Base-by-base conservation (phyloP, 495 filamentous ascomycete species). In the Glarea lozoyensis region DNA sequence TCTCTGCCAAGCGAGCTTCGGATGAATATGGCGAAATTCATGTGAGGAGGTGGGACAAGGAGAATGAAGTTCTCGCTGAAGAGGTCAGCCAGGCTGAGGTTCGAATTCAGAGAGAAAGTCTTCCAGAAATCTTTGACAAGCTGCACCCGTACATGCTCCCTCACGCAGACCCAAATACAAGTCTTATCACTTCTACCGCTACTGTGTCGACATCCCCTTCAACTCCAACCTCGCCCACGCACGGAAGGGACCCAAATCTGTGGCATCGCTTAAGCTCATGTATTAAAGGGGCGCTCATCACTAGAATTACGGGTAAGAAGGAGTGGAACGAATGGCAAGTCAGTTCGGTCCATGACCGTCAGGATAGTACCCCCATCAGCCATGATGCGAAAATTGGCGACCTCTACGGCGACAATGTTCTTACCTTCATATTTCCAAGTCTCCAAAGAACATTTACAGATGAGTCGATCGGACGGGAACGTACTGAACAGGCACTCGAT, bases 401-500 rank as follows among this genome's bases (percentile, higher is more conserved):
- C 23, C n/a, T n/a, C n/a, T 34, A 40, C 36, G 35, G 42, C 5
- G 51, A 58, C 15, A 42, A 49, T 21, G 69, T 55, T 57, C 63
- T 82, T 3, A 56, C 56, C 21, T 80, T 84, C 46, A 58, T 71
- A 10, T 75, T 79, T 37, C 49, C 72, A 37, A 65, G 74, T 46
- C 48, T 62, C 37, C 62, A 63, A 35, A 59, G 68, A 45, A 88
- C 85, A 1, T 89, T 85, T 75, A 68, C 78, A 31, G 68, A 75
- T 27, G 75, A 73, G 0, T 78, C 80, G 4, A 69, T 82, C 22
- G 88, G 88, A 19, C 69, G 79, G 12, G 86, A 82, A 53, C 68
- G 79, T 45, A 88, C 79, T 11, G 76, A 85, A 29, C 77, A 73
- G 32, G 79, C 84, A 5, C 69, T 79, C 37, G 86, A 90, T 61